A percentile compares a stretch with the other conserved stretches of the same genome.
Evolutionary conservation across 345 rosid species (phyloP).

Genomic region (Gossypium rotundifolium): DNA sequence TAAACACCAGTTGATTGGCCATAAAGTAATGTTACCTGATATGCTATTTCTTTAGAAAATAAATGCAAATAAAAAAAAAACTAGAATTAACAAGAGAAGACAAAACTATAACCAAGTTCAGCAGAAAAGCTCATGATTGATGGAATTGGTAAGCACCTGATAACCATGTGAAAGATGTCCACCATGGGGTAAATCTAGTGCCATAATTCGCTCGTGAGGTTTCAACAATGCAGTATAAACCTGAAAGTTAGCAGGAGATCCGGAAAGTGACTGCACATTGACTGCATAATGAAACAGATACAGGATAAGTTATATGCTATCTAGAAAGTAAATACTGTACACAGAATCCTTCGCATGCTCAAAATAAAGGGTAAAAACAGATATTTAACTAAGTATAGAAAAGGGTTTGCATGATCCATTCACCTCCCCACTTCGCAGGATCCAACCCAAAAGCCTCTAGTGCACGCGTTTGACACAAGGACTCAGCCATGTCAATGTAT

Average conservation of each 20-base stretch:
- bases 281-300: conserved; percentile 40
- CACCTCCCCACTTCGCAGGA: conserved; percentile 96
- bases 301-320: conserved; percentile 2
- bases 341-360: background rate
- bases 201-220: conserved; percentile 97
- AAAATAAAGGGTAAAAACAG: background rate
- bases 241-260: conserved; percentile 95
- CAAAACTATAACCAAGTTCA: background rate
- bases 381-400: background rate
- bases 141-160: conserved; percentile 46
- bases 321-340: conserved; percentile 4
- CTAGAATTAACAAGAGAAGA: background rate
- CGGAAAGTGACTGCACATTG: conserved; percentile 91
- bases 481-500: conserved; percentile 93
- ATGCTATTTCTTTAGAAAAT: background rate
- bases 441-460: conserved; percentile 78
- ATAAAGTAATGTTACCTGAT: background rate
- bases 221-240: conserved; percentile 81
- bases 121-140: background rate
- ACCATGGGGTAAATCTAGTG: conserved; percentile 95
- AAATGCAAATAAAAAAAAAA: background rate
- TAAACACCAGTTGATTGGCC: background rate
- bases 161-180: conserved; percentile 99
- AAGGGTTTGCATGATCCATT: background rate
- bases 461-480: conserved; percentile 86